Evolutionary conservation across 2,329 filamentous ascomycete species (phyloP).

Genomic region (Nothopassalora personata): DNA sequence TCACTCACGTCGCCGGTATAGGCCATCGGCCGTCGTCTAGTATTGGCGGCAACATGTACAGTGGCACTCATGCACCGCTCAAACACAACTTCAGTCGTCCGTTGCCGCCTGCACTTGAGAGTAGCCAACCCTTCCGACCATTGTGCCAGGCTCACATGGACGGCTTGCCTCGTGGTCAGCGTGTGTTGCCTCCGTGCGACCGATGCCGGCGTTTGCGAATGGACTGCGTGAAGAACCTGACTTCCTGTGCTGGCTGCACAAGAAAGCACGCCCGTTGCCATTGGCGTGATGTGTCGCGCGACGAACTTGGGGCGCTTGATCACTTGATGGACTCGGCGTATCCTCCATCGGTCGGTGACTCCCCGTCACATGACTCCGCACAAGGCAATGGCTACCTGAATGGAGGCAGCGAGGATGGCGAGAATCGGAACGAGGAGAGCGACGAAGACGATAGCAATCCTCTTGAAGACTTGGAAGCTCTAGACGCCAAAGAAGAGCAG

Average conservation of each 20-base stretch:
- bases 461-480: slow-evolving; percentile 31
- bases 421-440: slow-evolving; percentile 23
- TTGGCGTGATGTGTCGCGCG: slow-evolving; percentile 74
- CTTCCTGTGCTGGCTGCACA: slow-evolving; percentile 79
- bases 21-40: slow-evolving; percentile 26
- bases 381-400: slow-evolving; percentile 21
- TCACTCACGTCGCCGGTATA: neutral
- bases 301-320: slow-evolving; percentile 49
- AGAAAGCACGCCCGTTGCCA: slow-evolving; percentile 86
- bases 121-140: slow-evolving; percentile 33
- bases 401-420: slow-evolving; percentile 12
- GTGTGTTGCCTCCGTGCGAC: slow-evolving; percentile 77
- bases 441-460: slow-evolving; percentile 34
- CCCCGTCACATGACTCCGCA: slow-evolving; percentile 5
- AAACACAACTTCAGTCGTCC: slow-evolving; percentile 37
- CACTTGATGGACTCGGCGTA: slow-evolving; percentile 26
- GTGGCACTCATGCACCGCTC: slow-evolving; percentile 13
- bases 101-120: slow-evolving; percentile 32
- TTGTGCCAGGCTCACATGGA: slow-evolving; percentile 60
- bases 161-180: slow-evolving; percentile 64
- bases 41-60: slow-evolving; percentile 15
- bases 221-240: slow-evolving; percentile 79
- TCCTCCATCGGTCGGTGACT: slow-evolving; percentile 2
- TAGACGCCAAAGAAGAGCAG: slow-evolving; percentile 31
- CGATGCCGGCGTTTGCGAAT: slow-evolving; percentile 73